Percentiles rank a stretch among this genome's conserved stretches.
These are phyloP conservation scores for Prosopis cineraria DNA, from an alignment of 306 rosid genomes.

Conservation along the genomic window DNA sequence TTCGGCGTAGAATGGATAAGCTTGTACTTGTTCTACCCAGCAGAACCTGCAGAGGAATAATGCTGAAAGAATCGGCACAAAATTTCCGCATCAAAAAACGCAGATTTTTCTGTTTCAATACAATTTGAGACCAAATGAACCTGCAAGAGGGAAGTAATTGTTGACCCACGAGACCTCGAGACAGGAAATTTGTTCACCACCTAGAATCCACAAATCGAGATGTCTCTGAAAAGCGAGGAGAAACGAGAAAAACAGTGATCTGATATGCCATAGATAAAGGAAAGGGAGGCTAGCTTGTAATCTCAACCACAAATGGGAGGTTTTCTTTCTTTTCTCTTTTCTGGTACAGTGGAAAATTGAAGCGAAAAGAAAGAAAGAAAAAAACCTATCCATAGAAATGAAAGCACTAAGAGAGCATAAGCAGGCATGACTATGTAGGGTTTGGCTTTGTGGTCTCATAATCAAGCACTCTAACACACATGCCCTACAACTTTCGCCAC, in stretches of 20 bases:
- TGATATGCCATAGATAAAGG: neutral
- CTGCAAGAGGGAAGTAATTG: slow-evolving; percentile 11
- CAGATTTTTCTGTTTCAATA: neutral
- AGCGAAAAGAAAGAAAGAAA: neutral
- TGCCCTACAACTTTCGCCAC: slow-evolving; percentile 43
- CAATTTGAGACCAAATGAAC: slow-evolving; percentile 1
- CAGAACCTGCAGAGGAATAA: neutral
- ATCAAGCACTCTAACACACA: slow-evolving; percentile 41
- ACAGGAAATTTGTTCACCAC: slow-evolving; percentile 41
- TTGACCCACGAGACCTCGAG: neutral
- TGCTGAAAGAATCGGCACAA: neutral
- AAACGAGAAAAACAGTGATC: neutral
- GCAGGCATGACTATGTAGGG: slow-evolving; percentile 36
- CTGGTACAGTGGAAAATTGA: slow-evolving; percentile 19
- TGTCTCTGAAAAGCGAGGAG: slow-evolving; percentile 13
- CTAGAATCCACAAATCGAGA: slow-evolving; percentile 20
- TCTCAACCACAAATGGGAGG: slow-evolving; percentile 38
- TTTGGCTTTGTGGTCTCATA: slow-evolving; percentile 39
- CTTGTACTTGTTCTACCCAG: neutral
- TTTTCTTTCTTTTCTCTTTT: neutral
- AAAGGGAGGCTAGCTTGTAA: slow-evolving; percentile 24
- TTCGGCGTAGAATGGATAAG: slow-evolving; percentile 33
- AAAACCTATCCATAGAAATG: slow-evolving; percentile 31
- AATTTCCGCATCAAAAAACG: neutral
- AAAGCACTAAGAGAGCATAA: slow-evolving; percentile 41